These are phyloP conservation scores for Lepiota brunneoincarnata DNA, from an alignment of 768 basidiomycete genomes.

Conservation along the genomic window DNA sequence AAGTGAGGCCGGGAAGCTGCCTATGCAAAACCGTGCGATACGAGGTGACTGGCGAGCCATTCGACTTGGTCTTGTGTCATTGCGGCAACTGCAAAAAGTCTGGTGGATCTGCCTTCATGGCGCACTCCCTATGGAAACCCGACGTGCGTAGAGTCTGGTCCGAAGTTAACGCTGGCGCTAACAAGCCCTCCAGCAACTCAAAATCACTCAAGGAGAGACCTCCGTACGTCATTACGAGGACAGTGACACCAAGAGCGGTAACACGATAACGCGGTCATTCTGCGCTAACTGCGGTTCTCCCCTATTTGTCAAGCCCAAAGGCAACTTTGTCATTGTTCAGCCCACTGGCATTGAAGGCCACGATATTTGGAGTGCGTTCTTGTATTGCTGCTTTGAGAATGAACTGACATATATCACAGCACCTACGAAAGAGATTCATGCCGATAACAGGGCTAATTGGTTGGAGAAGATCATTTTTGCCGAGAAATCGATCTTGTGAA, in stretches of 20 bases:
- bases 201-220: constrained; percentile 22
- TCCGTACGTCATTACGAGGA: constrained; percentile 23
- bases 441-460: too few relatives aligned
- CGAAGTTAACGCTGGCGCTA: neutral
- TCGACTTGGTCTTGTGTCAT: constrained; percentile 29
- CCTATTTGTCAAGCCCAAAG: constrained; percentile 22
- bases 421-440: too few relatives aligned
- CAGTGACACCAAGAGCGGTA: constrained; percentile 23
- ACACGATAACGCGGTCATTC: constrained; percentile 25
- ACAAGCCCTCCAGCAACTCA: constrained; percentile 18
- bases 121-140: constrained; percentile 28
- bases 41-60: constrained; percentile 25
- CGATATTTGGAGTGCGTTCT: constrained; percentile 21
- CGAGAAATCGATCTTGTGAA: too few relatives aligned
- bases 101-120: constrained; percentile 29
- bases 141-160: constrained; percentile 16
- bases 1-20: constrained; percentile 19
- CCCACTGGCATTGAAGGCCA: constrained; percentile 22
- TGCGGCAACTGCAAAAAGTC: constrained; percentile 31
- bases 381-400: neutral
- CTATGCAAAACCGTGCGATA: constrained; percentile 27
- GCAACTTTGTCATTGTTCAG: constrained; percentile 20
- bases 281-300: constrained; percentile 28
- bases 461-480: too few relatives aligned
- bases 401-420: too few relatives aligned